Percentiles rank a stretch among this genome's conserved stretches.
These are phyloP conservation scores for Metrosideros polymorpha DNA, from an alignment of 441 rosid genomes.

Conservation along the genomic window DNA sequence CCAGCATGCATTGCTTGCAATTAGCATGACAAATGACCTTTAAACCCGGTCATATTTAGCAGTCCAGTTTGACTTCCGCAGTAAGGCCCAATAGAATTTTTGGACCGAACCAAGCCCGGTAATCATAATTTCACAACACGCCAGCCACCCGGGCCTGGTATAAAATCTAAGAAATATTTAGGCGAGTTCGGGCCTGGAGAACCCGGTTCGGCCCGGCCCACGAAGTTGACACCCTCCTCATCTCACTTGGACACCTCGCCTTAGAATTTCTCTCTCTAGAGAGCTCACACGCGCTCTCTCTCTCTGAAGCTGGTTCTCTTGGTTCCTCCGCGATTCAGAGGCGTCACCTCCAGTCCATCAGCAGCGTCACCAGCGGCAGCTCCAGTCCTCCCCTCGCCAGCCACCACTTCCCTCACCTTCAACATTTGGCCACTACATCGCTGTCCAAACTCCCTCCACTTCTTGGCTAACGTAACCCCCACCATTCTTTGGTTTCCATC, in stretches of 20 bases:
- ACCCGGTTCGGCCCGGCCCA: background rate
- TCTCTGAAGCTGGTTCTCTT: background rate
- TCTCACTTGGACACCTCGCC: background rate
- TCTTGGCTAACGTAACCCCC: background rate
- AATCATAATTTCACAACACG: background rate
- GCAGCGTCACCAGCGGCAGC: background rate
- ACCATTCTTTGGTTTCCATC: background rate
- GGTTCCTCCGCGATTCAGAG: too few species aligned
- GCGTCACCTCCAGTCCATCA: too few species aligned
- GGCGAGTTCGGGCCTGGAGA: background rate
- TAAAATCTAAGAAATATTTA: background rate
- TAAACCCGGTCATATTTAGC: too few species aligned
- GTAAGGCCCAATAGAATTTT: too few species aligned
- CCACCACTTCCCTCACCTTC: background rate
- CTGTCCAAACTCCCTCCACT: background rate
- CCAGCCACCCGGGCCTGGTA: background rate
- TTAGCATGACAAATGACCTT: background rate
- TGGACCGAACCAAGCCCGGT: background rate
- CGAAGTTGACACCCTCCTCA: background rate
- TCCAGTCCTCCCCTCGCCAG: background rate
- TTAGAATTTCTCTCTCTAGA: background rate
- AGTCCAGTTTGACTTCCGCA: too few species aligned
- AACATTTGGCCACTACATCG: background rate
- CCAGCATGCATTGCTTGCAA: background rate
- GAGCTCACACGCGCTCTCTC: too few species aligned